Conservation (phyloP, 225 moss, liverwort and hornwort genomes). For the Takakia lepidozioides region DNA sequence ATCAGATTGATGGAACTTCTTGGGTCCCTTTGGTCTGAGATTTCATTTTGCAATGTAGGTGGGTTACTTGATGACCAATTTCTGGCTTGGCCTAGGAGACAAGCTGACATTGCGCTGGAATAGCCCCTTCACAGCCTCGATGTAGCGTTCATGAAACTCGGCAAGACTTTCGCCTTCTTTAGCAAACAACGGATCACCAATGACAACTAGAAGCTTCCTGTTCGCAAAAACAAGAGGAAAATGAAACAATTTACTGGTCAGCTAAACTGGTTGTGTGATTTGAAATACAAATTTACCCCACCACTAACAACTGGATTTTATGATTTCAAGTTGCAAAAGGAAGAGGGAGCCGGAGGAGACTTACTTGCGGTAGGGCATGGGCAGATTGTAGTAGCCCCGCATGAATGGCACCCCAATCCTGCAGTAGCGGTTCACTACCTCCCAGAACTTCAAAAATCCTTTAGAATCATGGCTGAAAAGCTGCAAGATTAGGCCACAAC, state of each 20-base stretch:
- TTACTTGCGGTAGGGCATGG: conserved; percentile 84
- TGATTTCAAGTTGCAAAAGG: neutral
- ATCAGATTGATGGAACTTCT: no score
- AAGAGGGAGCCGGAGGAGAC: conserved; percentile 1
- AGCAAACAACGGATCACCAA: conserved; percentile 75
- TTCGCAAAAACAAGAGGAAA: no score
- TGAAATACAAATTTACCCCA: conserved; percentile 12
- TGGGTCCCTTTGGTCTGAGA: no score
- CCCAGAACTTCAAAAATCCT: conserved; percentile 53
- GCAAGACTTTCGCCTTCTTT: conserved; percentile 60
- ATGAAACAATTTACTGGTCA: no score
- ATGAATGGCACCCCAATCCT: conserved; percentile 83
- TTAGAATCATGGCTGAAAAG: conserved; percentile 66
- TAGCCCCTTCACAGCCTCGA: conserved; percentile 33
- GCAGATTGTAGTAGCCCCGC: conserved; percentile 64
- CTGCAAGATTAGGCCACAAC: no score
- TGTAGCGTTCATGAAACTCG: conserved; percentile 60
- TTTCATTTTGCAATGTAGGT: no score
- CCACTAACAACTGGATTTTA: neutral
- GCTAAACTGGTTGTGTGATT: no score
- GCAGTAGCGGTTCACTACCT: conserved; percentile 39
- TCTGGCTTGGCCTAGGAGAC: conserved; percentile 58
- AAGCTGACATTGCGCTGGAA: conserved; percentile 54
- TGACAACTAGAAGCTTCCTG: conserved; percentile 57
- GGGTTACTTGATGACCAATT: conserved; percentile 46